Conservation (phyloP, 2,329 filamentous ascomycete species). For the Stemphylium lycopersici region DNA sequence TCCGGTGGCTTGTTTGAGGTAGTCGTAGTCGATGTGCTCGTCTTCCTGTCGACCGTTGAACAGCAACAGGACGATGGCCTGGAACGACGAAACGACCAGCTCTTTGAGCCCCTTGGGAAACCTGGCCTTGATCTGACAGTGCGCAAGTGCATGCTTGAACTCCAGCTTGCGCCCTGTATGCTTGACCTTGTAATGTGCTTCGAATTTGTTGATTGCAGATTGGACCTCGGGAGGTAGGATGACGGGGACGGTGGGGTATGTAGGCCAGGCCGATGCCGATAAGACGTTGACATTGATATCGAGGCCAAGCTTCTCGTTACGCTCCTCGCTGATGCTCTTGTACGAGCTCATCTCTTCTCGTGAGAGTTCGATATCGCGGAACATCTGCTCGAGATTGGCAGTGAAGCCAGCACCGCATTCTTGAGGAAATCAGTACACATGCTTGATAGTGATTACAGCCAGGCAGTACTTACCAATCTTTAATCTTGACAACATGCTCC, state of each 20-base stretch:
- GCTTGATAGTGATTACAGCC: neutral
- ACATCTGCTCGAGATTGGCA: conserved; percentile 98
- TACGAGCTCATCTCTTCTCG: conserved; percentile 93
- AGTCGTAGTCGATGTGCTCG: conserved; percentile 73
- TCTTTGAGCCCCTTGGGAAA: conserved; percentile 86
- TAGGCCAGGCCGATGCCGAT: conserved; percentile 91
- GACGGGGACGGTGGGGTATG: conserved; percentile 78
- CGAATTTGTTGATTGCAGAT: conserved; percentile 79
- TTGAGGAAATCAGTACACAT: conserved; percentile 25
- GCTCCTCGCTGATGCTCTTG: conserved; percentile 69
- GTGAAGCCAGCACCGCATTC: conserved; percentile 96
- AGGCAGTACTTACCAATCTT: conserved; percentile 64
- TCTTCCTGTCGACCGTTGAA: conserved; percentile 76
- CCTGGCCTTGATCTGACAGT: conserved; percentile 81
- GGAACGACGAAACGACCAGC: conserved; percentile 87
- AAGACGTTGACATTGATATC: conserved; percentile 88
- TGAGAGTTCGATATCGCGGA: conserved; percentile 94
- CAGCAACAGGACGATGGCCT: conserved; percentile 85
- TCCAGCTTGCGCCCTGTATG: conserved; percentile 84
- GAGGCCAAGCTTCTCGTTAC: conserved; percentile 63
- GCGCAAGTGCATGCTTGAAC: conserved; percentile 93
- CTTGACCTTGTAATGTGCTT: conserved; percentile 84
- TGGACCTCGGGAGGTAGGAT: conserved; percentile 78
- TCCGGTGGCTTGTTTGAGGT: conserved; percentile 76
- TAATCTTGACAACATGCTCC: conserved; percentile 90